A percentile compares a stretch with the other conserved stretches of the same genome.
Evolutionary conservation across 2,329 filamentous ascomycete species (phyloP).

Genomic region (Paracoccidioides brasiliensis): DNA sequence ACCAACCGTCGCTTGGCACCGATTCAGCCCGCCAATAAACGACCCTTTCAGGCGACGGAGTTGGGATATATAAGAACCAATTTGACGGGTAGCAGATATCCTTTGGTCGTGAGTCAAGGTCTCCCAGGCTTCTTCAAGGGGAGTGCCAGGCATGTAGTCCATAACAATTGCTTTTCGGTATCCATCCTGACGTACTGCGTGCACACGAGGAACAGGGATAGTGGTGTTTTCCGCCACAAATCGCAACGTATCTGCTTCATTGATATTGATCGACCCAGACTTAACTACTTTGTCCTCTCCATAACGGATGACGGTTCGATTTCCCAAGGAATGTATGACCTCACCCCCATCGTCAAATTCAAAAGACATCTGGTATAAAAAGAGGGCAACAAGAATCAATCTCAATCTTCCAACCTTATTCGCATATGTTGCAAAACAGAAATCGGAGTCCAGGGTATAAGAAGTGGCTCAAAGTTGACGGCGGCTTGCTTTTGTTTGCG

Average conservation of each 20-base stretch:
- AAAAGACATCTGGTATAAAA: not conserved
- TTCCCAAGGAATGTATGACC: not conserved
- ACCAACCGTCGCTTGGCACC: not conserved
- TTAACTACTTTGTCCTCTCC: not conserved
- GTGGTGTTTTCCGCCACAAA: slow-evolving; percentile 3
- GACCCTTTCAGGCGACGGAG: not conserved
- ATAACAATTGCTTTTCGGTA: not conserved
- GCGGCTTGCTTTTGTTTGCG: no score
- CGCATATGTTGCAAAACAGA: no score
- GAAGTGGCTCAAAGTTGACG: no score
- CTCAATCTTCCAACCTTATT: no score
- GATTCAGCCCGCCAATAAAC: not conserved
- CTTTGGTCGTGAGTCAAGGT: not conserved
- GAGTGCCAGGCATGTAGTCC: not conserved
- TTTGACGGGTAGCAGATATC: not conserved
- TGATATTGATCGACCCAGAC: not conserved
- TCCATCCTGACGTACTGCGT: not conserved
- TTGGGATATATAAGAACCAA: not conserved
- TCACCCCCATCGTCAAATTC: not conserved
- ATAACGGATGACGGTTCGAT: not conserved
- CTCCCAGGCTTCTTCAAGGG: not conserved
- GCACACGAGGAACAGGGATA: slow-evolving; percentile 1
- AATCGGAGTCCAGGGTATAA: no score
- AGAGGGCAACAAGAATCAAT: no score
- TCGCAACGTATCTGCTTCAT: not conserved